A percentile compares a stretch with the other conserved stretches of the same genome.
These are phyloP conservation scores for Sporothrix luriei DNA, from an alignment of 2,329 filamentous ascomycete genomes.

Conservation along the genomic window DNA sequence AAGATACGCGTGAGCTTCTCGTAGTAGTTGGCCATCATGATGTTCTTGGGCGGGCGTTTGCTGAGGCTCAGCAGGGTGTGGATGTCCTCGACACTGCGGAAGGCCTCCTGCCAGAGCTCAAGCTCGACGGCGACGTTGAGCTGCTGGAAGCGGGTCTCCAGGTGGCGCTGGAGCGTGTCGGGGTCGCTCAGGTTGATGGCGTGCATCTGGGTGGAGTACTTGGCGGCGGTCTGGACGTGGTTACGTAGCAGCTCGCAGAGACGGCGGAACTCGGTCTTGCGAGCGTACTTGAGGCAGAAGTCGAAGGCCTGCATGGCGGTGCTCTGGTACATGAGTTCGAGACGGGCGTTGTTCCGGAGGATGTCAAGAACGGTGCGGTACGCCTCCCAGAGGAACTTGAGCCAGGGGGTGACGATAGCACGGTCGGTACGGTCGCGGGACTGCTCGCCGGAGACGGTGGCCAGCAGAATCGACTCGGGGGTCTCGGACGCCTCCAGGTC, in stretches of 20 bases:
- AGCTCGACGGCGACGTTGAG: constrained; percentile 97
- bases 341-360: constrained; percentile 95
- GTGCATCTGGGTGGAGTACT: constrained; percentile 98
- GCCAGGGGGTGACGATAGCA: constrained; percentile 97
- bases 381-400: constrained; percentile 99
- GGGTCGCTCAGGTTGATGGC: constrained; percentile 98
- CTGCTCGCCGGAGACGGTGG: constrained; percentile 96
- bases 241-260: constrained; percentile 98
- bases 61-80: constrained; percentile 95
- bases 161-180: constrained; percentile 93
- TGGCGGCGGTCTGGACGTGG: constrained; percentile 97
- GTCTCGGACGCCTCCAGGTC: constrained; percentile 97
- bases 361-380: constrained; percentile 98
- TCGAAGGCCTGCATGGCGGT: constrained; percentile 98
- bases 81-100: constrained; percentile 98
- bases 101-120: constrained; percentile 98
- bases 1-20: constrained; percentile 99
- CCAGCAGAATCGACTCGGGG: constrained; percentile 94
- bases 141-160: constrained; percentile 98
- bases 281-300: constrained; percentile 96
- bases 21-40: constrained; percentile 99
- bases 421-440: constrained; percentile 96
- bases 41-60: constrained; percentile 96
- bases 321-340: constrained; percentile 97
- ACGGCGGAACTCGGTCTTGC: constrained; percentile 98